Evolutionary conservation across 2,329 filamentous ascomycete genomes (phyloP).

Genomic region (Dactylellina sp.): DNA sequence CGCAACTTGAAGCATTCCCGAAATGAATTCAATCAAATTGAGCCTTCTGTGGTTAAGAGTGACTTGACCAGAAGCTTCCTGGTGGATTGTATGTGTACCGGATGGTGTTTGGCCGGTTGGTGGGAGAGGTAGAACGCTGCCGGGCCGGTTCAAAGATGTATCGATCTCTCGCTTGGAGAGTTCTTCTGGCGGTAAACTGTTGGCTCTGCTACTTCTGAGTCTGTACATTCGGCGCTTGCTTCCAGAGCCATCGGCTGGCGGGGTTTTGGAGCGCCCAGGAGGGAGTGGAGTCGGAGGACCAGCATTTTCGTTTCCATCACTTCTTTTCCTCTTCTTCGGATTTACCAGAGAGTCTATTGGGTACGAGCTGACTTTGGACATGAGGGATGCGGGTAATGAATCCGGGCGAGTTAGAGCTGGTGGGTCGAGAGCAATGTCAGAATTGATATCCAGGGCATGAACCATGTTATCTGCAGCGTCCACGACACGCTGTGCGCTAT

Average conservation of each 20-base stretch:
- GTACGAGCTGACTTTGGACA: constrained; percentile 38
- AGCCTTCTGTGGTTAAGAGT: constrained; percentile 53
- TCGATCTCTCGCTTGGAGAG: constrained; percentile 47
- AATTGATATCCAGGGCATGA: constrained; percentile 79
- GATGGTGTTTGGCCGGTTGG: constrained; percentile 50
- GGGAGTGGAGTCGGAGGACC: constrained; percentile 50
- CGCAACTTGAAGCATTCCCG: constrained; percentile 53
- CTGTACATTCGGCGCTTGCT: constrained; percentile 44
- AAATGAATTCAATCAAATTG: constrained; percentile 57
- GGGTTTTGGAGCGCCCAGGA: constrained; percentile 64
- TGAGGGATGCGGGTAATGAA: constrained; percentile 26
- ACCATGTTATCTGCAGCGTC: constrained; percentile 81
- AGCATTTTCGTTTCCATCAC: constrained; percentile 46
- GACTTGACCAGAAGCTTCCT: constrained; percentile 55
- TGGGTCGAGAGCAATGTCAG: constrained; percentile 75
- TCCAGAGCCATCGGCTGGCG: constrained; percentile 26
- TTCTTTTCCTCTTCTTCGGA: constrained; percentile 53
- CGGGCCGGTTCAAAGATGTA: constrained; percentile 48
- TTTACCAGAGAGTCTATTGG: constrained; percentile 18
- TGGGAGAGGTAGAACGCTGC: constrained; percentile 51
- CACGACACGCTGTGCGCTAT: constrained; percentile 77
- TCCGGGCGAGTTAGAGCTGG: constrained; percentile 61
- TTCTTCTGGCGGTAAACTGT: constrained; percentile 51
- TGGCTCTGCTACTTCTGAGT: constrained; percentile 47
- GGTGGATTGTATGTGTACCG: constrained; percentile 56